phyloP scores from a whole-genome alignment of 2,329 filamentous ascomycete species.

The Calonectria naviculata region DNA sequence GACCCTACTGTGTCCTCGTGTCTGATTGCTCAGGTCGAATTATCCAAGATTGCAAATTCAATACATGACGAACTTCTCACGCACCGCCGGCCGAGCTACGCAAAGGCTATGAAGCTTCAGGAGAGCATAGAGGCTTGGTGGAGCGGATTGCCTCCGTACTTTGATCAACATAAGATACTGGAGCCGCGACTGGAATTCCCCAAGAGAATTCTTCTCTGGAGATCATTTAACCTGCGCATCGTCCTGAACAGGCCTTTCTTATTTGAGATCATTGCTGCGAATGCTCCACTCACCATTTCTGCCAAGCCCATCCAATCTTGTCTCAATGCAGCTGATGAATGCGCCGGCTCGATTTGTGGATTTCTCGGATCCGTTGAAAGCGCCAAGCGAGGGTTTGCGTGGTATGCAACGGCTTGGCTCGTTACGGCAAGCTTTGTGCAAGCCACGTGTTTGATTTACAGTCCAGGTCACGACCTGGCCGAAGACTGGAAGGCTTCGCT shows the following conservation, averaged over 20 bases:
- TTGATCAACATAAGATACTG: background rate
- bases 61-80: background rate
- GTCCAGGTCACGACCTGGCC: background rate
- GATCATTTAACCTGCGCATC: background rate
- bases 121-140: background rate
- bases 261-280: background rate
- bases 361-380: background rate
- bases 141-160: background rate
- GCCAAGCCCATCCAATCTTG: background rate
- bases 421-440: background rate
- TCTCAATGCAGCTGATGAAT: background rate
- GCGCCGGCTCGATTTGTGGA: background rate
- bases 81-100: background rate
- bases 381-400: background rate
- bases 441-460: background rate
- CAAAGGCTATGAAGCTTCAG: background rate
- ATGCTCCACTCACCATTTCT: background rate
- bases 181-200: background rate
- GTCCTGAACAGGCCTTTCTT: background rate
- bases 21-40: background rate
- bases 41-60: background rate
- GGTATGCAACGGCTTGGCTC: background rate
- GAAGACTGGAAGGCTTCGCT: background rate
- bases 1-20: background rate
- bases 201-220: background rate